Evolutionary conservation across 2,329 filamentous ascomycete genomes (phyloP), one percentile per base, ranked within the genome.

Genomic region (Zasmidium citrigriseum): DNA sequence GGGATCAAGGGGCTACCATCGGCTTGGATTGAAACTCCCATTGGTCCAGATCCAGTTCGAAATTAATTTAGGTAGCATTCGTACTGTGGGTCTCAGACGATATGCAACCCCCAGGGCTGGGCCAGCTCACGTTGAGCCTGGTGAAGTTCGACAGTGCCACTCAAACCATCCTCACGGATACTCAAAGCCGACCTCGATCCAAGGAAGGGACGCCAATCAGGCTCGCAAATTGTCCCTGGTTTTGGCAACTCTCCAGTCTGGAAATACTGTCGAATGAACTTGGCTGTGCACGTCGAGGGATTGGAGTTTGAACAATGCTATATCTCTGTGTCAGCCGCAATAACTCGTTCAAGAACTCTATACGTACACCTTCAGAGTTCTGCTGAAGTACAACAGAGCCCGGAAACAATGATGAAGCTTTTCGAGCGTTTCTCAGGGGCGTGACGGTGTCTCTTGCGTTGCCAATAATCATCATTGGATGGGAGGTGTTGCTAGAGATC

Each of bases 391-490:
- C 65, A 12, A 63, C 65, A 1, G 68, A 67, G 12, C 67, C 68
- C 9, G 62, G 56, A 45, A 68, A 72, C 3, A 68, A 62, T n/a
- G 54, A 62, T 5, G 70, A 66, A 72, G 76, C 76, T 24, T 70
- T 64, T 20, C 64, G 65, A 9, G 70, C 68, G 52, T 67, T 66
- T 2, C 44, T 44, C 11, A 70, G 46, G 1, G 72, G 72, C 14
- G 72, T 73, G 7, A 73, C 70, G 0, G 72, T 70, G 55, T 74
- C 71, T 3, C 63, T 60, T 2, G 67, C 72, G 50, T 72, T 73
- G 16, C 70, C 68, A 22, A 73, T 67, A 52, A 69, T 61, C 21
- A 74, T 55, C 1, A 73, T 56, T 2, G 71, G 70, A 45, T 69
- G 66, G 12, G 62, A 61, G 4, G 70, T 71, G 2, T 70, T 67